Base-by-base conservation (phyloP, 768 basidiomycete species). In the Boletus rubescentipes region DNA sequence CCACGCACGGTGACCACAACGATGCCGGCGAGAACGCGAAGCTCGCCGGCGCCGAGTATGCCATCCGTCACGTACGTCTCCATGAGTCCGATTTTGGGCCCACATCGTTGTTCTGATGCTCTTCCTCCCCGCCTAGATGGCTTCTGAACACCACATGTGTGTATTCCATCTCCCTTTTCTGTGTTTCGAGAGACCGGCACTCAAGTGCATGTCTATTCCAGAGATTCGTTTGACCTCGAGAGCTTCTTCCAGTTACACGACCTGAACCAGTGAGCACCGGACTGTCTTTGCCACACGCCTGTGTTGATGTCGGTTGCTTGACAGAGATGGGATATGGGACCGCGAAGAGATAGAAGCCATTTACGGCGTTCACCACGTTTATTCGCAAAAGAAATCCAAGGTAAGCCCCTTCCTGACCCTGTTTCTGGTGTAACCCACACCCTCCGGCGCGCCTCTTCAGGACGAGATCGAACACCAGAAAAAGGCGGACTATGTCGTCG, bases 171-270 rank as follows among this genome's bases (percentile, higher is more conserved):
- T 43, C 45, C 21, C 8, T 42, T 55, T 44, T 29, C 31, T 18
- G n/a, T 9, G 26, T n/a, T 15, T 5, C 1, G 21, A 8, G 11
- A 12, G 7, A 2, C n/a, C 36, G 39, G 15, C 29, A 31, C 44
- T 41, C 21, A 46, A 16, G 7, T 31, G 34, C 40, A 6, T n/a
- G 34, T 41, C 4, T 16, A 29, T 14, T 52, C 18, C 64, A 93
- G 92, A 53, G 89, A 93, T 67, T 82, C 84, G 37, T 96, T 91
- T 61, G 93, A 89, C 64, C 73, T 83, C 39, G 78, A 84, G 61
- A 91, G 92, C 68, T 99, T 99, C 83, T 96, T 97, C 81, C 86
- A 89, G 56, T 76, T 99, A 12, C 96, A 99, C 72, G 96, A 99
- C 73, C 77, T 99, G 53, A 85, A 98, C 72, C 75, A 84, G 88